These are phyloP conservation scores for Fusarium sp. DNA, from an alignment of 2,329 filamentous ascomycete genomes.

Conservation along the genomic window DNA sequence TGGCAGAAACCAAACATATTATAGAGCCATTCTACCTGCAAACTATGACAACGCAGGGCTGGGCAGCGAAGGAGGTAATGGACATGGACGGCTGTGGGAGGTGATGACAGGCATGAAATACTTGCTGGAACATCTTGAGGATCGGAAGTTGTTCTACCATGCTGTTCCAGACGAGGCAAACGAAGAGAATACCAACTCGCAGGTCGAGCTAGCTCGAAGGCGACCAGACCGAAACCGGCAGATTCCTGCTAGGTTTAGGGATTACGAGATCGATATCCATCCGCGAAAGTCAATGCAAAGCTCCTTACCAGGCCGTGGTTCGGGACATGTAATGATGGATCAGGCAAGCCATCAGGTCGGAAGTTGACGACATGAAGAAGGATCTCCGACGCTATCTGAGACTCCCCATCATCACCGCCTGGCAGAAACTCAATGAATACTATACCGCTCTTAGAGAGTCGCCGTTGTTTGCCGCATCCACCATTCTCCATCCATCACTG, in stretches of 20 bases:
- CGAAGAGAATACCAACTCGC: background rate
- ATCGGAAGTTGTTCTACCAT: background rate
- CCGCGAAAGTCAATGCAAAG: background rate
- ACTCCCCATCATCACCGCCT: background rate
- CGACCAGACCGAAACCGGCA: background rate
- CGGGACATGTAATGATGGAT: background rate
- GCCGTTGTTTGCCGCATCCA: background rate
- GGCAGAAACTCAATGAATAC: conserved; percentile 3
- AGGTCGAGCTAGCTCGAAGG: background rate
- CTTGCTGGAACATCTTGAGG: background rate
- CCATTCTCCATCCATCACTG: background rate
- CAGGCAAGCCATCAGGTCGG: background rate
- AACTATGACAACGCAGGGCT: background rate
- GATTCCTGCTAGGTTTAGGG: background rate
- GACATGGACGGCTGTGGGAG: background rate
- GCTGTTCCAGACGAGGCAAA: background rate
- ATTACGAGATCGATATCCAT: background rate
- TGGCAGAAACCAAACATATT: background rate
- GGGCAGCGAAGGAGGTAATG: background rate
- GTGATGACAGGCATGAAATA: background rate
- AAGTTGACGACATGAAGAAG: background rate
- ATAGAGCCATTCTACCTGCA: background rate
- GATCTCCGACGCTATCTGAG: background rate
- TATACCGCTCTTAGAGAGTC: background rate
- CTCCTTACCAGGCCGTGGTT: background rate